These are phyloP conservation scores for Meyerozyma sp. DNA, from an alignment of 1,139 yeast species.

Conservation along the genomic window DNA sequence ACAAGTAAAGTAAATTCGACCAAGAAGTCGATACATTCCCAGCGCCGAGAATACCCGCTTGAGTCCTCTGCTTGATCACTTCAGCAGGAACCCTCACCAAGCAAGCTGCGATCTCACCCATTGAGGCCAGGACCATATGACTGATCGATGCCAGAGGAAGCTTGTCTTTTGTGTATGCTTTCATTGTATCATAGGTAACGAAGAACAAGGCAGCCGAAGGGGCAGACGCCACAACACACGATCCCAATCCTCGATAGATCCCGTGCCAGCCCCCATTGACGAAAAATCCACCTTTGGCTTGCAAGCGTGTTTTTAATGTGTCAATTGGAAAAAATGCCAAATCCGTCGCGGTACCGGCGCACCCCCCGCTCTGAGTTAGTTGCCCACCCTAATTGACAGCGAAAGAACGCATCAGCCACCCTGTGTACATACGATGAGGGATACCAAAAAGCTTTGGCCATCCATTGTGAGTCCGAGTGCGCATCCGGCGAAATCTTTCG, in stretches of 20 bases:
- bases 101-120: conserved; percentile 93
- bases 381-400: too few species aligned
- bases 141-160: conserved; percentile 34
- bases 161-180: conserved; percentile 41
- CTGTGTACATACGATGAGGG: conserved; percentile 11
- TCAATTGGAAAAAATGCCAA: conserved; percentile 94
- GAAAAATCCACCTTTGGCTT: conserved; percentile 93
- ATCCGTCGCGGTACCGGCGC: conserved; percentile 96
- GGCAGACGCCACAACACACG: conserved; percentile 92
- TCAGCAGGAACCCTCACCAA: conserved; percentile 94
- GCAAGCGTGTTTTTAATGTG: conserved; percentile 87
- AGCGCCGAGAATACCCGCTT: conserved; percentile 50
- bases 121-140: conserved; percentile 84
- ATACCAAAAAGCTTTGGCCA: conserved; percentile 8
- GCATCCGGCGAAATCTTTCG: not conserved
- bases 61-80: conserved; percentile 92
- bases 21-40: conserved; percentile 55
- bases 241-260: conserved; percentile 85
- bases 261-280: conserved; percentile 90
- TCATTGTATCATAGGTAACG: conserved; percentile 79
- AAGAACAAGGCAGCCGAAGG: conserved; percentile 91
- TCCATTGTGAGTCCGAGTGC: conserved; percentile 7
- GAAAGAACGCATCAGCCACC: not conserved
- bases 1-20: conserved; percentile 57
- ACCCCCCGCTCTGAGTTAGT: conserved; percentile 67